Percentiles rank a stretch among this genome's conserved stretches.
Conservation (phyloP, 1,139 yeast genomes). For the Kurtzmaniella quercitrusa region DNA sequence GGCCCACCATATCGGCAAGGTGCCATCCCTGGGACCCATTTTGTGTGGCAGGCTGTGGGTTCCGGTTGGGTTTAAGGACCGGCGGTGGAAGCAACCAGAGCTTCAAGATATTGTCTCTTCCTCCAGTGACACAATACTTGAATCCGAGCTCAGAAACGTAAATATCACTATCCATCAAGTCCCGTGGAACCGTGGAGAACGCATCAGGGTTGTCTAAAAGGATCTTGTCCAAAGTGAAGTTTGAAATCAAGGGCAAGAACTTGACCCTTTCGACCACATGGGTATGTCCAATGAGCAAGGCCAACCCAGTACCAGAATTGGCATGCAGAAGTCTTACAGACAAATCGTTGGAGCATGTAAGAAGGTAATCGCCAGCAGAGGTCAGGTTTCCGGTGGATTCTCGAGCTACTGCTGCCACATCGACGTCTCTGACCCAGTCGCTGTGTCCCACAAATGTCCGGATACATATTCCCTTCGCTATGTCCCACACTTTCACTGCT, state of each 20-base stretch:
- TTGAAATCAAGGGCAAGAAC: conserved; percentile 57
- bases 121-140: conserved; percentile 72
- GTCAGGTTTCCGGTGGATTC: not conserved
- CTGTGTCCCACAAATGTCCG: conserved; percentile 72
- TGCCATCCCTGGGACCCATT: conserved; percentile 59
- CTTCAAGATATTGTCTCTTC: conserved; percentile 72
- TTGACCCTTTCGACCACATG: conserved; percentile 78
- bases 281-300: conserved; percentile 69
- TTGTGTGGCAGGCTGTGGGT: conserved; percentile 50
- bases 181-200: conserved; percentile 33
- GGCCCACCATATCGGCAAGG: conserved; percentile 59
- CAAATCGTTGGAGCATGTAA: conserved; percentile 83
- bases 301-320: conserved; percentile 63
- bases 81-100: conserved; percentile 78
- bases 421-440: conserved; percentile 82
- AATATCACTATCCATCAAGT: conserved; percentile 22
- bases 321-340: conserved; percentile 63
- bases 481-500: conserved; percentile 74
- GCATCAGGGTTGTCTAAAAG: conserved; percentile 28
- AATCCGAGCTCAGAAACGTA: conserved; percentile 43
- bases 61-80: conserved; percentile 44
- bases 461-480: conserved; percentile 62
- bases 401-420: conserved; percentile 19
- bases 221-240: conserved; percentile 47
- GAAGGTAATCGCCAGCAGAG: conserved; percentile 47